These are phyloP conservation scores for Coriolopsis trogii DNA, from an alignment of 1,284 basidiomycete species.

Conservation along the genomic window DNA sequence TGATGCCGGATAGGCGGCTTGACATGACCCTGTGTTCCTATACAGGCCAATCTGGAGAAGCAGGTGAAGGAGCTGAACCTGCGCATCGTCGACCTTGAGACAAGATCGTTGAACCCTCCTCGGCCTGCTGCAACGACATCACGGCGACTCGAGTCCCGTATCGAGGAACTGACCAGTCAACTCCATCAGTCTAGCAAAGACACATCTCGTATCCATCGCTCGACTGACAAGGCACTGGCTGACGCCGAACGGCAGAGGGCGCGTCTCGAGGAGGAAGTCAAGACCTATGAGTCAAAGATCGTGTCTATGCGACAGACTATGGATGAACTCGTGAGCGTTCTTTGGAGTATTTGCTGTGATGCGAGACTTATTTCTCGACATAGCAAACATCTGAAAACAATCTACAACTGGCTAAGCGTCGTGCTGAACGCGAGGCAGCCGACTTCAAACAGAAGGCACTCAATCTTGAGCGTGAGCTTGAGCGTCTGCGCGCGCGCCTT, in stretches of 20 bases:
- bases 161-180: constrained; percentile 73
- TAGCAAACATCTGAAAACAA: constrained; percentile 75
- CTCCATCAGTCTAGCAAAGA: constrained; percentile 55
- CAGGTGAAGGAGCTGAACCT: constrained; percentile 83
- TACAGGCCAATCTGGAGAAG: constrained; percentile 78
- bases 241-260: constrained; percentile 64
- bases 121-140: constrained; percentile 55
- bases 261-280: constrained; percentile 68
- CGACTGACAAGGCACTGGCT: constrained; percentile 57
- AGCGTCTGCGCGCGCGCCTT: constrained; percentile 67
- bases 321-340: constrained; percentile 55
- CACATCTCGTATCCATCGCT: constrained; percentile 49
- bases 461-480: constrained; percentile 70
- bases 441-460: constrained; percentile 74
- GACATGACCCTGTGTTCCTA: not conserved
- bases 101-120: constrained; percentile 70
- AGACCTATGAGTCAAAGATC: constrained; percentile 59
- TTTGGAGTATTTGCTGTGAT: not conserved
- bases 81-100: constrained; percentile 81
- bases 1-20: not conserved
- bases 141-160: constrained; percentile 62
- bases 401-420: constrained; percentile 70
- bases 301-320: constrained; percentile 56
- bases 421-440: constrained; percentile 73
- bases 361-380: not conserved